phyloP scores from a whole-genome alignment of 2,329 filamentous ascomycete species.

The Venturiaceae sp. region DNA sequence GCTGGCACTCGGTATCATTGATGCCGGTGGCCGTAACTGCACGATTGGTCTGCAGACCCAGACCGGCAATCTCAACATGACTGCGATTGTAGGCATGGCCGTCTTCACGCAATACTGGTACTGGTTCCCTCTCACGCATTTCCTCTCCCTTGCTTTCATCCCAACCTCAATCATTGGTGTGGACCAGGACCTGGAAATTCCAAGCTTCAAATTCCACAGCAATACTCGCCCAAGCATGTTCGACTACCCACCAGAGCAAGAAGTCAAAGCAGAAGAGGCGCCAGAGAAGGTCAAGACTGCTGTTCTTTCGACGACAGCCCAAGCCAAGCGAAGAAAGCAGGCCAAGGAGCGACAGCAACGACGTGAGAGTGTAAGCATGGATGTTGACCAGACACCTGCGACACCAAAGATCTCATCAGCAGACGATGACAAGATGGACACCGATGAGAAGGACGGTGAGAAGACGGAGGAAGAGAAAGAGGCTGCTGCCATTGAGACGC shows the following conservation, averaged over 20 bases:
- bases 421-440: conserved; percentile 78
- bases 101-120: conserved; percentile 99
- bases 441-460: conserved; percentile 30
- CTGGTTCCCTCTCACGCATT: conserved; percentile 99
- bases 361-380: conserved; percentile 74
- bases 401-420: conserved; percentile 56
- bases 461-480: conserved; percentile 41
- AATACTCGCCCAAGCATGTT: conserved; percentile 91
- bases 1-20: conserved; percentile 90
- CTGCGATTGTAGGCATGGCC: conserved; percentile 93
- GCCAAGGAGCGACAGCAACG: conserved; percentile 87
- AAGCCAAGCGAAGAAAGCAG: conserved; percentile 89
- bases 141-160: conserved; percentile 91
- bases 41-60: conserved; percentile 96
- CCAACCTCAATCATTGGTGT: conserved; percentile 93
- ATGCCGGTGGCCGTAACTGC: conserved; percentile 95
- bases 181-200: conserved; percentile 86
- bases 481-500: conserved; percentile 57
- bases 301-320: conserved; percentile 90
- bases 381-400: conserved; percentile 71
- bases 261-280: conserved; percentile 88
- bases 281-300: conserved; percentile 92
- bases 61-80: conserved; percentile 97
- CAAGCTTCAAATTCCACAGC: conserved; percentile 91
- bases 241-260: conserved; percentile 94